These are phyloP conservation scores for Scleromitrula shiraiana DNA, from an alignment of 2,329 filamentous ascomycete genomes.

Conservation along the genomic window DNA sequence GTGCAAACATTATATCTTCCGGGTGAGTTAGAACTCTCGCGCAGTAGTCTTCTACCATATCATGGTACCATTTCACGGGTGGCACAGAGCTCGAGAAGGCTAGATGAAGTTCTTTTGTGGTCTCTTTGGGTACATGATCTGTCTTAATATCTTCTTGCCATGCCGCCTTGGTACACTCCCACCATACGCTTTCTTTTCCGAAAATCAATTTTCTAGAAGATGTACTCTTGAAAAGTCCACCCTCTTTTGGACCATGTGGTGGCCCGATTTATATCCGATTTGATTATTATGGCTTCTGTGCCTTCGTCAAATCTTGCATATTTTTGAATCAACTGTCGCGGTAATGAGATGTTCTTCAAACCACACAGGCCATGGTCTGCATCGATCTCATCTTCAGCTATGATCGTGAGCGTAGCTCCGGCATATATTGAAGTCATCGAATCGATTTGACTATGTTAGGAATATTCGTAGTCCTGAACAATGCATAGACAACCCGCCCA, in stretches of 20 bases:
- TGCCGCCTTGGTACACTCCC: conserved; percentile 4
- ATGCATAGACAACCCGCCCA: conserved; percentile 19
- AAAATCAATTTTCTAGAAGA: conserved; percentile 11
- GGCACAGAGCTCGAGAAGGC: neutral
- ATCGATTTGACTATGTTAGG: conserved; percentile 16
- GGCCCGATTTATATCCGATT: no score
- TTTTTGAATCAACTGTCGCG: conserved; percentile 2
- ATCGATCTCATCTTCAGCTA: conserved; percentile 22
- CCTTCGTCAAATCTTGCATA: neutral
- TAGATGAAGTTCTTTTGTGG: no score
- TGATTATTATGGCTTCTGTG: no score
- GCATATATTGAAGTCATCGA: conserved; percentile 23
- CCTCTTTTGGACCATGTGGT: conserved; percentile 8
- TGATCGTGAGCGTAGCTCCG: conserved; percentile 16
- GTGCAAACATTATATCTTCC: conserved; percentile 14
- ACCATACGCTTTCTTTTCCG: conserved; percentile 1
- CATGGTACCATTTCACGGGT: neutral
- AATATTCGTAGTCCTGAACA: conserved; percentile 12
- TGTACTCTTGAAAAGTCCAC: conserved; percentile 14
- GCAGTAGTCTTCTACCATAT: conserved; percentile 2
- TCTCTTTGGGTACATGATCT: neutral
- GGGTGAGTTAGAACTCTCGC: conserved; percentile 11
- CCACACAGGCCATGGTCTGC: conserved; percentile 14
- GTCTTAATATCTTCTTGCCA: conserved; percentile 9
- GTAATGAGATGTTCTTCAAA: neutral